phyloP scores from a whole-genome alignment of 192 early-diverging fungal species.

The Anaeromyces robustus region DNA sequence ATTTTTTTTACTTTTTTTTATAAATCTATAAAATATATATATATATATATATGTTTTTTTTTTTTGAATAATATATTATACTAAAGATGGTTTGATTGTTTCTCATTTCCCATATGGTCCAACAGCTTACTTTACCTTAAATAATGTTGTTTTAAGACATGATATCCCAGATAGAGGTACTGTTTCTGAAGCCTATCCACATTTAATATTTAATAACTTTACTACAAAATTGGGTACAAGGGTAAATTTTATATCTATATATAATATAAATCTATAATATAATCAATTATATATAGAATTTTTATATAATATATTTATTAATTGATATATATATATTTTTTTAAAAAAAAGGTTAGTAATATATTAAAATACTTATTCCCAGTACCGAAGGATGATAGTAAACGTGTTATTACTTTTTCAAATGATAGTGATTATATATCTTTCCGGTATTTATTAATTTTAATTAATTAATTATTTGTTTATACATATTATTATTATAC shows the following conservation, averaged over 20 bases:
- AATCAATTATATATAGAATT: no score
- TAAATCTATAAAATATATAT: no score
- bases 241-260: slow-evolving; percentile 18
- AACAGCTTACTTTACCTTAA: slow-evolving; percentile 91
- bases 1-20: no score
- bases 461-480: no score
- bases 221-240: slow-evolving; percentile 69
- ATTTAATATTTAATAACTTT: slow-evolving; percentile 93
- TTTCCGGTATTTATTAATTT: slow-evolving; percentile 57
- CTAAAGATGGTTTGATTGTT: slow-evolving; percentile 83
- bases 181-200: slow-evolving; percentile 92
- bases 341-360: slow-evolving; percentile 57
- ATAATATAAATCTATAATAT: no score
- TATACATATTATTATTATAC: no score
- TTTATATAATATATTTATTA: no score
- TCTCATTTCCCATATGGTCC: slow-evolving; percentile 96
- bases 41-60: no score
- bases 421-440: slow-evolving; percentile 95
- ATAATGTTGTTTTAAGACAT: slow-evolving; percentile 94
- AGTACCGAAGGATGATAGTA: slow-evolving; percentile 88
- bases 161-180: slow-evolving; percentile 94
- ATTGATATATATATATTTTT: background rate
- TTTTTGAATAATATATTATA: no score
- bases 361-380: slow-evolving; percentile 95
- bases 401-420: slow-evolving; percentile 92